phyloP scores from a whole-genome alignment of 352 stramenopile genomes.

The Phytophthora ohioensis region DNA sequence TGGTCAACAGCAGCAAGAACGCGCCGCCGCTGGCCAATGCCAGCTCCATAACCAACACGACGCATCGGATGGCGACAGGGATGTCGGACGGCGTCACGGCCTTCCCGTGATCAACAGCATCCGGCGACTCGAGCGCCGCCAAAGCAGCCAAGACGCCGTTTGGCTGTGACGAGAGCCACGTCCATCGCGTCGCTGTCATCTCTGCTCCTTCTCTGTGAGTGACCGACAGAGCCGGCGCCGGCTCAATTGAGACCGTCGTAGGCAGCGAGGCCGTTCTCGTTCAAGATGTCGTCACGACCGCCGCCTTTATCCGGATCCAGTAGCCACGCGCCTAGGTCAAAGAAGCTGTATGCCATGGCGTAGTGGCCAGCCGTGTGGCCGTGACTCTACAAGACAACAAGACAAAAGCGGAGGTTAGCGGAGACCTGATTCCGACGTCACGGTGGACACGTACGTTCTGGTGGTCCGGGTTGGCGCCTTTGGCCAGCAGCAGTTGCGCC shows the following conservation, averaged over 20 bases:
- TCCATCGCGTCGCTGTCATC: conserved; percentile 20
- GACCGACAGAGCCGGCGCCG: not conserved
- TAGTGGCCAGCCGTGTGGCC: conserved; percentile 95
- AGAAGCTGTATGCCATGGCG: conserved; percentile 93
- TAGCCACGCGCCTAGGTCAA: conserved; percentile 93
- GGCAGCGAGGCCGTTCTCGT: conserved; percentile 91
- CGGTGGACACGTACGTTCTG: conserved; percentile 71
- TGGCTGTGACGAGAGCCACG: conserved; percentile 31
- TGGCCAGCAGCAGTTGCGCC: conserved; percentile 90
- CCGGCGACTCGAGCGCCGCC: conserved; percentile 27
- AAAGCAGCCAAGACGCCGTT: conserved; percentile 48
- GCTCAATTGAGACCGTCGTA: conserved; percentile 91
- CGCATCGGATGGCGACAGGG: conserved; percentile 24
- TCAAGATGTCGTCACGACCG: conserved; percentile 86
- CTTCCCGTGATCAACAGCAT: conserved; percentile 1
- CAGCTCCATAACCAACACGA: conserved; percentile 60
- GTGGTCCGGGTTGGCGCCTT: conserved; percentile 92
- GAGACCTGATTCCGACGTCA: not conserved
- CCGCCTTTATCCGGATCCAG: conserved; percentile 88
- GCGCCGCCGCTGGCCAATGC: conserved; percentile 34
- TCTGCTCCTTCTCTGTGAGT: conserved; percentile 18
- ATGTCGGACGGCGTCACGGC: conserved; percentile 13
- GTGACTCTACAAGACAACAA: conserved; percentile 50
- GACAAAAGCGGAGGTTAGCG: conserved; percentile 6
- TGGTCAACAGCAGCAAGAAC: conserved; percentile 47